A percentile compares a stretch with the other conserved stretches of the same genome.
Conservation (phyloP, 2,329 filamentous ascomycete species). For the Xylariaceae sp. region DNA sequence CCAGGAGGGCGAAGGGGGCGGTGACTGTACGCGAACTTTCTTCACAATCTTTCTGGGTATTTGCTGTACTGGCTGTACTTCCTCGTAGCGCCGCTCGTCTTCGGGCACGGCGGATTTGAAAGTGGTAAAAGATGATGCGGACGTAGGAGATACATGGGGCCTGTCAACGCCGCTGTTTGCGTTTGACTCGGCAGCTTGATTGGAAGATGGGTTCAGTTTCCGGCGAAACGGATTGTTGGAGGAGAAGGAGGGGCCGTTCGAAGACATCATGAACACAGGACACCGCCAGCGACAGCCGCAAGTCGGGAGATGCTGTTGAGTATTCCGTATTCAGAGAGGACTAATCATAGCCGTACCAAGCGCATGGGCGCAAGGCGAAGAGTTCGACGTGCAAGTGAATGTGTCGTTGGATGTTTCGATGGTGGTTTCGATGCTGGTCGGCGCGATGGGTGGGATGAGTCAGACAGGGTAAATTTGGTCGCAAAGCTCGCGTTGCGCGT, state of each 20-base stretch:
- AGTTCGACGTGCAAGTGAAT: neutral
- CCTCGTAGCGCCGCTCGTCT: conserved; percentile 28
- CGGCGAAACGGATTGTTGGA: conserved; percentile 52
- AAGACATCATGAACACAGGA: conserved; percentile 30
- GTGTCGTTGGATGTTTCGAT: neutral
- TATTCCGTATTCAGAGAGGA: conserved; percentile 3
- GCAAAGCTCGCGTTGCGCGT: neutral
- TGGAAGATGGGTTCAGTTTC: conserved; percentile 30
- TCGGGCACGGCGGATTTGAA: conserved; percentile 32
- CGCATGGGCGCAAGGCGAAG: conserved; percentile 8
- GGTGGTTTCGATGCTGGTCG: neutral
- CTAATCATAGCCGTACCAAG: conserved; percentile 14
- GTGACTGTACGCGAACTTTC: conserved; percentile 62
- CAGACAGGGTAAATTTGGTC: neutral
- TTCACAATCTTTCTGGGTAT: conserved; percentile 52
- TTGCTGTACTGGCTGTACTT: conserved; percentile 29
- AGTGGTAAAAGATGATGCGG: conserved; percentile 28
- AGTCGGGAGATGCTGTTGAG: conserved; percentile 4
- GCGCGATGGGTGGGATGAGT: conserved; percentile 2
- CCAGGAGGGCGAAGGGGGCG: conserved; percentile 57
- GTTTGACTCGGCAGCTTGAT: conserved; percentile 12
- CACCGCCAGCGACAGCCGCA: conserved; percentile 7
- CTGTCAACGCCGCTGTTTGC: conserved; percentile 18
- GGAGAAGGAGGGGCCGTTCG: conserved; percentile 34
- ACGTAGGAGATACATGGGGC: conserved; percentile 10